Evolutionary conservation across 2,329 filamentous ascomycete genomes (phyloP).

Genomic region (Botryotinia globosa): DNA sequence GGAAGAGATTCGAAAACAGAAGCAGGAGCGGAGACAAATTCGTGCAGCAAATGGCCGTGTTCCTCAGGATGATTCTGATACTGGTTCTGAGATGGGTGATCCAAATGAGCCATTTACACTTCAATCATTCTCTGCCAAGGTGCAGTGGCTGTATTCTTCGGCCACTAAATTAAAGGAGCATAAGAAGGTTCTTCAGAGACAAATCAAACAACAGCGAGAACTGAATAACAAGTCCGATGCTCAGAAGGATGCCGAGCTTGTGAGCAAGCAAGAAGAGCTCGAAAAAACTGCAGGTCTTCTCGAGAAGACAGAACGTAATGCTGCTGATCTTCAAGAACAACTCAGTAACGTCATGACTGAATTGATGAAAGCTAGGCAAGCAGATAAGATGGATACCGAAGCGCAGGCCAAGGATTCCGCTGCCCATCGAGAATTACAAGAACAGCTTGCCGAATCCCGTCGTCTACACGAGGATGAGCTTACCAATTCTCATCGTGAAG

Average conservation of each 20-base stretch:
- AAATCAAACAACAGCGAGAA: conserved; percentile 93
- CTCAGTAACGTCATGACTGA: conserved; percentile 39
- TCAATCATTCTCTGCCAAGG: conserved; percentile 70
- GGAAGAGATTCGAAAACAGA: conserved; percentile 53
- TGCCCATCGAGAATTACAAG: conserved; percentile 28
- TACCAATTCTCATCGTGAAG: conserved; percentile 13
- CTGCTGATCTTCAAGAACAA: conserved; percentile 35
- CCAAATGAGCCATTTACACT: conserved; percentile 65
- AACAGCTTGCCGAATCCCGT: conserved; percentile 21
- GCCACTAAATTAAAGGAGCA: conserved; percentile 80
- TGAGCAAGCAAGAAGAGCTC: conserved; percentile 56
- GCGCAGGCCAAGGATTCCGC: conserved; percentile 29
- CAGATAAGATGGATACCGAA: conserved; percentile 30
- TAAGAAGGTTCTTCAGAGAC: conserved; percentile 81
- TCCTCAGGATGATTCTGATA: conserved; percentile 58
- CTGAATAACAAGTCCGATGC: conserved; percentile 84
- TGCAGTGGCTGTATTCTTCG: conserved; percentile 75
- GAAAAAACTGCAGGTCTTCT: conserved; percentile 43
- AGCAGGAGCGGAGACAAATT: conserved; percentile 51
- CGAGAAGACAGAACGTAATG: conserved; percentile 38
- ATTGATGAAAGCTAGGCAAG: conserved; percentile 35
- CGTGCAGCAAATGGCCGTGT: conserved; percentile 56
- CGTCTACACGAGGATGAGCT: conserved; percentile 18
- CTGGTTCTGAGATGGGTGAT: conserved; percentile 60
- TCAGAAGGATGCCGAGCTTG: conserved; percentile 64